Evolutionary conservation across 1,284 basidiomycete species (phyloP).

Genomic region (Coriolopsis trogii): DNA sequence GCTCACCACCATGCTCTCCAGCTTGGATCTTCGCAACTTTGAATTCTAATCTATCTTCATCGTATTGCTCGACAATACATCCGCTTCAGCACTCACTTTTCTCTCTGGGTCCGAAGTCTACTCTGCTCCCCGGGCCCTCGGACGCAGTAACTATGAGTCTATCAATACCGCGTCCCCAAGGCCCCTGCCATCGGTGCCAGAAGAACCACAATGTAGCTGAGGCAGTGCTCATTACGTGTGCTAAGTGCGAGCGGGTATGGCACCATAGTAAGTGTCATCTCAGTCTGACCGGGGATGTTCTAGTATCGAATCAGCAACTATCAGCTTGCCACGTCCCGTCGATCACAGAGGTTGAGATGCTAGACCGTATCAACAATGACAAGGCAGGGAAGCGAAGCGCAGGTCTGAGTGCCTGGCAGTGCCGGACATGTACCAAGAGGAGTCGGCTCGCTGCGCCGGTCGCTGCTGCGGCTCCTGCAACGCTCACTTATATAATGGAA

Average conservation of each 20-base stretch:
- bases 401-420: constrained; percentile 18
- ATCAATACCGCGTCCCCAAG: too few relatives aligned
- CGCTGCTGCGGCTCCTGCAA: background rate
- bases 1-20: too few relatives aligned
- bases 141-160: too few relatives aligned
- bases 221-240: constrained; percentile 25
- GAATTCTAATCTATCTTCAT: too few relatives aligned
- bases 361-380: constrained; percentile 15
- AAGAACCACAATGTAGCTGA: constrained; percentile 13
- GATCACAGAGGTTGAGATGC: constrained; percentile 17
- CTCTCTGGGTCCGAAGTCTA: too few relatives aligned
- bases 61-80: too few relatives aligned
- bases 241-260: constrained; percentile 26
- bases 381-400: constrained; percentile 9
- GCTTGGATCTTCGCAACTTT: too few relatives aligned
- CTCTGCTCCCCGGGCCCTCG: too few relatives aligned
- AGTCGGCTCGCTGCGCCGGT: constrained; percentile 1
- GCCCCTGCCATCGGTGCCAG: constrained; percentile 20
- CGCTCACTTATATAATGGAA: background rate
- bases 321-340: constrained; percentile 28
- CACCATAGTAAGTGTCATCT: constrained; percentile 22
- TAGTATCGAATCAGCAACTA: background rate
- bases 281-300: background rate
- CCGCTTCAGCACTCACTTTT: too few relatives aligned
- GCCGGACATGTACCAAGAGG: constrained; percentile 16